Base-by-base conservation (phyloP, 768 basidiomycete genomes). In the Mycena venus region DNA sequence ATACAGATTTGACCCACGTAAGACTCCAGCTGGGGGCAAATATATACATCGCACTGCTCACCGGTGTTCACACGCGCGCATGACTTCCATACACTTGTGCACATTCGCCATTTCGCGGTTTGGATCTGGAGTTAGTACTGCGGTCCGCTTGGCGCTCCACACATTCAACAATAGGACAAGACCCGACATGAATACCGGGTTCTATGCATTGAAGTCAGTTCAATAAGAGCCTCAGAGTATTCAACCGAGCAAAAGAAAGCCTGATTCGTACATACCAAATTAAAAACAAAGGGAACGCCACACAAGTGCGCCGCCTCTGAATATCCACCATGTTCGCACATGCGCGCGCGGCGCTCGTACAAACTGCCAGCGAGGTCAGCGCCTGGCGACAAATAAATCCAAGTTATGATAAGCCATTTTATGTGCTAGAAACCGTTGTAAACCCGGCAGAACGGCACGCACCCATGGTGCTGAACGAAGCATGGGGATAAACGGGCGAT, bases 341-440 rank as follows among this genome's bases (percentile, higher is more conserved):
- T 3, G 93, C 94, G 14, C 95, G 87, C 3, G 96, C 94, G 1
- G 96, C 91, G 74, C 95, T 96, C 19, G 93, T 92, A 81, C 95
- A 96, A 62, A 96, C 95, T 0, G 94, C 93, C 38, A 96, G 85
- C 0, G 94, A 78, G 42, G 49, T n/a, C 49, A 51, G n/a, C 27
- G 23, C 49, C 49, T 51, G 25, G 11, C 21, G 23, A 21, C 1
- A n/a, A 51, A 51, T 51, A 7, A 12, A n/a, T n/a, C n/a, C n/a
- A n/a, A n/a, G n/a, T n/a, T n/a, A n/a, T n/a, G n/a, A n/a, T n/a
- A n/a, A n/a, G n/a, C n/a, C n/a, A n/a, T n/a, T n/a, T n/a, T n/a
- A n/a, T n/a, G n/a, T n/a, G n/a, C n/a, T n/a, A n/a, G n/a, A n/a
- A n/a, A n/a, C n/a, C n/a, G n/a, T n/a, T n/a, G n/a, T n/a, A n/a